These are phyloP conservation scores for Cyclotella kingstonii DNA, from an alignment of 108 stramenopile species.

Conservation along the genomic window DNA sequence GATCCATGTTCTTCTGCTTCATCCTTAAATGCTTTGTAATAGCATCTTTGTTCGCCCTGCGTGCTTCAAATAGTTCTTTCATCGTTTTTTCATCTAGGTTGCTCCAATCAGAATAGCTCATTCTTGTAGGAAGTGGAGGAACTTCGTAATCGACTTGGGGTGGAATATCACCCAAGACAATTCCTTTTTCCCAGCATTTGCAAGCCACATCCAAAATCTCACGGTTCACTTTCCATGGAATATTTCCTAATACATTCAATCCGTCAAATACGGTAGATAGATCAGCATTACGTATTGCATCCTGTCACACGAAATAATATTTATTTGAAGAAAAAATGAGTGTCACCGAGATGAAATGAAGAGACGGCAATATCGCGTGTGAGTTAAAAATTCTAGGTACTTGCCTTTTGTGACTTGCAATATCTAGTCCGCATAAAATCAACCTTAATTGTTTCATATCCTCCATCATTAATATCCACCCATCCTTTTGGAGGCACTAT, in stretches of 20 bases:
- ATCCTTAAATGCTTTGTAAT: slow-evolving; percentile 56
- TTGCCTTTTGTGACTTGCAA: slow-evolving; percentile 66
- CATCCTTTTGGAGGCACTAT: slow-evolving; percentile 87
- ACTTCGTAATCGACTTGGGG: slow-evolving; percentile 73
- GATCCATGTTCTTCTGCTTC: slow-evolving; percentile 75
- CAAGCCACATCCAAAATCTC: slow-evolving; percentile 69
- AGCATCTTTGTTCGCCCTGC: slow-evolving; percentile 53
- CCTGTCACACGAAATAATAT: slow-evolving; percentile 13
- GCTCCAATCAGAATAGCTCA: slow-evolving; percentile 41
- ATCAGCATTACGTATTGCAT: slow-evolving; percentile 70
- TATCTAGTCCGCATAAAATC: slow-evolving; percentile 81
- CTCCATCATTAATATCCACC: slow-evolving; percentile 67
- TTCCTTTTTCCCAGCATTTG: slow-evolving; percentile 73
- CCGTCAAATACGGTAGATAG: slow-evolving; percentile 76
- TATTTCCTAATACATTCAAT: slow-evolving; percentile 81
- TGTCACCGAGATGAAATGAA: not conserved
- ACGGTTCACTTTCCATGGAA: slow-evolving; percentile 87
- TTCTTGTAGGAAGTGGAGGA: slow-evolving; percentile 54
- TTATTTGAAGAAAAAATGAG: not conserved
- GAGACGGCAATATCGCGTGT: not conserved
- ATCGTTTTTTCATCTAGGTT: slow-evolving; percentile 27
- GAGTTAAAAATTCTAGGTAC: slow-evolving; percentile 4
- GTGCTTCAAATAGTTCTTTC: slow-evolving; percentile 32
- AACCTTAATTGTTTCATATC: slow-evolving; percentile 68
- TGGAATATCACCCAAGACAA: slow-evolving; percentile 88